Evolutionary conservation across 805 yeast species (phyloP).

Genomic region (Spathaspora gorwiae): DNA sequence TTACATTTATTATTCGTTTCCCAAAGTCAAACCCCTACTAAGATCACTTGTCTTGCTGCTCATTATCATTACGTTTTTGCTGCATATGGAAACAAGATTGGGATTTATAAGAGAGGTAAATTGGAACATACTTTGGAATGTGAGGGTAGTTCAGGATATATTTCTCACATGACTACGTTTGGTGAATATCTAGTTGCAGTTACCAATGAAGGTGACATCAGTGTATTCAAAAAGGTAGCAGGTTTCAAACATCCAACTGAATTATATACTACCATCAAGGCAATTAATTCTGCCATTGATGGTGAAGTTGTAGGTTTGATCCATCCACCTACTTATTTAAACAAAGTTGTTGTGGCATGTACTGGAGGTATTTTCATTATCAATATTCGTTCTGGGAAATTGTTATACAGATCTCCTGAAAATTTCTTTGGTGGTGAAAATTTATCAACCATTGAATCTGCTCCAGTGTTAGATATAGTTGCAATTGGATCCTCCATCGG

Average conservation of each 20-base stretch:
- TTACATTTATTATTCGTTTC: conserved; percentile 83
- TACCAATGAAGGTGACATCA: conserved; percentile 35
- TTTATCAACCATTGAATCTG: conserved; percentile 67
- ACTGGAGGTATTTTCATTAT: conserved; percentile 53
- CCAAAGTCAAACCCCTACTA: conserved; percentile 64
- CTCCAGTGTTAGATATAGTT: conserved; percentile 82
- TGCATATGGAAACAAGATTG: conserved; percentile 65
- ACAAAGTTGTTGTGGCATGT: conserved; percentile 84
- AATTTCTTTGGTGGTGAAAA: conserved; percentile 30
- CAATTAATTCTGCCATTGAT: conserved; percentile 50
- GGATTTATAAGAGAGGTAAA: conserved; percentile 79
- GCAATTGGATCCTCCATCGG: conserved; percentile 78
- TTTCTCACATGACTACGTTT: conserved; percentile 56
- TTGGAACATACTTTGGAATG: conserved; percentile 43
- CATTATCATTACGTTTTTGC: conserved; percentile 84
- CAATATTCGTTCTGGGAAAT: conserved; percentile 75
- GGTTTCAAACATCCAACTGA: conserved; percentile 52
- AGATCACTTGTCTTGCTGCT: conserved; percentile 68
- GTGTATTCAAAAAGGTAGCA: conserved; percentile 49
- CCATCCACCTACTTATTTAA: conserved; percentile 90
- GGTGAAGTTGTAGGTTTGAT: conserved; percentile 66
- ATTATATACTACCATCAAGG: conserved; percentile 57
- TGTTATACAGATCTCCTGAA: conserved; percentile 49
- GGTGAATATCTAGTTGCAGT: conserved; percentile 74
- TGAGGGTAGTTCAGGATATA: conserved; percentile 15